Evolutionary conservation across 805 yeast genomes (phyloP), one percentile per base, ranked within the genome.

Genomic region (Candida bentonensis): DNA sequence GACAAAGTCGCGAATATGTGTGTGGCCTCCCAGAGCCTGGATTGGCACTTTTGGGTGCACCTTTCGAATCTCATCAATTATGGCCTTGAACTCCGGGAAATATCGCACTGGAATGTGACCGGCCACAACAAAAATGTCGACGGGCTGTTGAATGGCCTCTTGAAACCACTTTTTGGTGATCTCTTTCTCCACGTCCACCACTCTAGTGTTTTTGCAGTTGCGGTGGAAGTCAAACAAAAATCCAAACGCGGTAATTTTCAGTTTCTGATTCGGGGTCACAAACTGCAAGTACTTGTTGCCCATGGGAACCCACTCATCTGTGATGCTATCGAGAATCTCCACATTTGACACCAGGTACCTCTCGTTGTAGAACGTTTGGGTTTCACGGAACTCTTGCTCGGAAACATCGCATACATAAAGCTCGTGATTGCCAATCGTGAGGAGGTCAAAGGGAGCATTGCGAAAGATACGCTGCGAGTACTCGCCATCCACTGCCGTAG

Each of bases 11-110:
- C 96, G 69, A 21, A 88, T 76, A 58, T 88, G 96, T 28, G 94
- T 80, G 63, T 88, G 96, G 1, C 96, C 96, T 2, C 96, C 96
- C 62, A 88, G 82, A 59, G 83, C 82, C 56, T 84, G 92, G 43
- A 88, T 82, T 1, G 76, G 66, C 0, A 72, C 69, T 28, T 68
- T 58, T 5, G 88, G 84, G 56, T 75, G 82, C 27, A 59, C 65
- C n/a, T 55, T 47, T 46, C 96, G 70, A 21, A 88, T 58, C 3
- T 55, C 56, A 0, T 52, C 39, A 49, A 78, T 79, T 27, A 79
- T 59, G 2, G 61, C 46, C 44, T 58, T 58, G 49, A 76, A 57
- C 54, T 80, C 86, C 4, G 59, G 55, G 77, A 79, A 75, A 23
- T 61, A 56, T 45, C 72, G 77, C 23, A 77, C 72, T 1, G 95